Base-by-base conservation (phyloP, 1,284 basidiomycete genomes). In the Mycena citricolor region DNA sequence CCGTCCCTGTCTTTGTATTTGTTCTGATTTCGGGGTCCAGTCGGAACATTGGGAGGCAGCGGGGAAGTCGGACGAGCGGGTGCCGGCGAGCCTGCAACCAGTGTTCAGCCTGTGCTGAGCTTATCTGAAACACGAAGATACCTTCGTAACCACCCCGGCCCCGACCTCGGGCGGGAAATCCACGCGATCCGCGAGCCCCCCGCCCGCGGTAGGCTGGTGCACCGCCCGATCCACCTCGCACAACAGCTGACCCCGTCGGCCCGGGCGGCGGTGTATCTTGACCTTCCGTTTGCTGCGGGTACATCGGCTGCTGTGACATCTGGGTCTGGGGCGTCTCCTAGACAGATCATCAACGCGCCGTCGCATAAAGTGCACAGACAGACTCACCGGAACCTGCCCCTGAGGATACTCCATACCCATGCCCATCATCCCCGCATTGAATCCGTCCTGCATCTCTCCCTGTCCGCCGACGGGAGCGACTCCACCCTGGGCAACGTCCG, bases 1-100 rank as follows among this genome's bases (percentile, higher is more conserved):
- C 78, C 79, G 57, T 89, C 86, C 26, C 88, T 76, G 61, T 91
- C 88, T 66, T 90, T 90, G 68, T 91, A 90, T 61, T 88, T 88
- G 61, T 88, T 89, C 60, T 86, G 83, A 61, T 89, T 90, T 32
- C 88, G 74, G 8, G 88, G 88, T 2, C 89, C 89, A 1, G 88
- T 91, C 0, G 88, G 88, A 17, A 91, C 87, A 52, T 81, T 81
- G 13, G 88, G 86, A 4, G 88, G 88, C 1, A 90, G 72, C 20
- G 86, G 87, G 0, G 87, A 89, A 4, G 86, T 82, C 13, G 88
- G 81, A 39, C 87, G 76, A 26, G 78, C 77, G 35, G 84, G 81
- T n/a, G 67, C 70, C 49, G 66, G 63, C 11, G 74, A 71, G 29
- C 67, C 70, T 61, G 54, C 56, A 63, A 48, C n/a, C n/a, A 39